Evolutionary conservation across 129 eudicot species (phyloP).

Genomic region (Sambucus nigra): DNA sequence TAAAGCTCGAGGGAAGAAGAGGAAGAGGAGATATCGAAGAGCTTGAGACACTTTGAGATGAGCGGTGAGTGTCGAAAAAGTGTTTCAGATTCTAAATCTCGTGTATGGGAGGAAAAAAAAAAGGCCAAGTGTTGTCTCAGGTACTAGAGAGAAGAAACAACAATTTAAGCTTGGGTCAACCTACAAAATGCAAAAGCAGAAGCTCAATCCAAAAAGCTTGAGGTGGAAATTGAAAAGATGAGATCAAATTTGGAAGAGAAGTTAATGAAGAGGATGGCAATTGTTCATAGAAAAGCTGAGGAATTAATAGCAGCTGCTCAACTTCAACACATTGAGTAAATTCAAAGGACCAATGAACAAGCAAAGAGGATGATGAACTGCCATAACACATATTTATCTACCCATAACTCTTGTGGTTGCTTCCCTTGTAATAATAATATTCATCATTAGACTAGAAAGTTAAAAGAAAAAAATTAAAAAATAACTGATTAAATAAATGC

Average conservation of each 20-base stretch:
- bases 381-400: conserved; percentile 24
- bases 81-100: conserved; percentile 49
- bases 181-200: conserved; percentile 90
- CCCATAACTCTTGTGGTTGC: conserved; percentile 56
- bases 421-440: conserved; percentile 32
- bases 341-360: conserved; percentile 24
- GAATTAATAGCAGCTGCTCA: conserved; percentile 57
- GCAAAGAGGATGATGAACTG: conserved; percentile 24
- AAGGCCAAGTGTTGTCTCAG: conserved; percentile 38
- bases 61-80: conserved; percentile 35
- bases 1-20: conserved; percentile 90
- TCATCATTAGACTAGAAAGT: too few relatives aligned
- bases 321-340: conserved; percentile 43
- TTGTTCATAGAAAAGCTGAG: conserved; percentile 65
- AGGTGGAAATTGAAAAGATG: conserved; percentile 86
- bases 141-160: conserved; percentile 90
- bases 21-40: conserved; percentile 80
- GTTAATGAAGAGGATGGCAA: conserved; percentile 65
- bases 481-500: not conserved
- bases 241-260: conserved; percentile 61
- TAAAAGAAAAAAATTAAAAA: too few relatives aligned
- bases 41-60: conserved; percentile 69
- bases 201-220: conserved; percentile 88
- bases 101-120: conserved; percentile 65
- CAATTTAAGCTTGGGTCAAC: conserved; percentile 84